Evolutionary conservation across 2,329 filamentous ascomycete species (phyloP).

Genomic region (Talaromyces sp.): DNA sequence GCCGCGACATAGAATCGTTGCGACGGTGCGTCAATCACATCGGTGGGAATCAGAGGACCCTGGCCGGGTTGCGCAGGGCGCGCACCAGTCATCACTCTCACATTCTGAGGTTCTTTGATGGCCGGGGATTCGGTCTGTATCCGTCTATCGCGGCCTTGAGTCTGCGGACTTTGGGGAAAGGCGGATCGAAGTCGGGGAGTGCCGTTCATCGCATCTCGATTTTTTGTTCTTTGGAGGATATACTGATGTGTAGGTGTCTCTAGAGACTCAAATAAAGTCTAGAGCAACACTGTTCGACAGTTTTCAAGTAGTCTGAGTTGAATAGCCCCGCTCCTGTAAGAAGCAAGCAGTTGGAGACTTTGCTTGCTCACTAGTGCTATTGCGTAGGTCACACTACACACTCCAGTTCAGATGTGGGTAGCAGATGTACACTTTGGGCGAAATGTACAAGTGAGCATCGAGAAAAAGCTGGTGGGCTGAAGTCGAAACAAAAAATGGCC

Average conservation of each 20-base stretch:
- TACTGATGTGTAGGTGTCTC: background rate
- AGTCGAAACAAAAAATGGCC: background rate
- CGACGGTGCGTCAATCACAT: conserved; percentile 80
- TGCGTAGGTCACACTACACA: background rate
- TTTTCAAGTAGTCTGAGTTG: background rate
- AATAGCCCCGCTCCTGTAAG: conserved; percentile 6
- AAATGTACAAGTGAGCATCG: background rate
- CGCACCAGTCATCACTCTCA: conserved; percentile 22
- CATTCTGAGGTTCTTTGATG: conserved; percentile 24
- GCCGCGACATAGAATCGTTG: conserved; percentile 83
- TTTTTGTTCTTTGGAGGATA: background rate
- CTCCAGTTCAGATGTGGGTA: background rate
- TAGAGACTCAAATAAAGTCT: background rate
- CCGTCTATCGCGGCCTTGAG: conserved; percentile 29
- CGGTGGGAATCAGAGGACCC: conserved; percentile 72
- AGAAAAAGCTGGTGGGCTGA: background rate
- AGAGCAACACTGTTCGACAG: background rate
- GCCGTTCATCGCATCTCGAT: conserved; percentile 70
- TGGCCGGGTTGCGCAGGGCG: conserved; percentile 26
- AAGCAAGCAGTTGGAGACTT: background rate
- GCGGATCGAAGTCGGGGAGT: conserved; percentile 80
- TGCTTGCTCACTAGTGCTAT: background rate
- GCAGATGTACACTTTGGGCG: background rate
- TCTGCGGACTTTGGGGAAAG: conserved; percentile 71
- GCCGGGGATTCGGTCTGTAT: conserved; percentile 24